phyloP scores from a whole-genome alignment of 768 basidiomycete genomes.

The Coprinopsis sp. region DNA sequence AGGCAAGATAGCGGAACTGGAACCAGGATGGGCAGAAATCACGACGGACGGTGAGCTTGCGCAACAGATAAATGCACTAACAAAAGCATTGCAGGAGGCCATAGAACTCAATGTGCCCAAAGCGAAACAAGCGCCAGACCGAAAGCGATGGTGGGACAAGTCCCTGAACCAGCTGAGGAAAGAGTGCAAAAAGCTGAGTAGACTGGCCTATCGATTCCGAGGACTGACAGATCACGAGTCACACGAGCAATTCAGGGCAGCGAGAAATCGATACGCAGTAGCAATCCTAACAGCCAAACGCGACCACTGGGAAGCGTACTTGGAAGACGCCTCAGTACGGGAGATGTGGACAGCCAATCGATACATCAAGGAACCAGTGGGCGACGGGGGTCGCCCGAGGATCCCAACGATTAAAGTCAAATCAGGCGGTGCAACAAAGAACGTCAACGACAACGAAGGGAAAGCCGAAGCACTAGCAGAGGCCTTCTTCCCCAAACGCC shows the following conservation, averaged over 20 bases:
- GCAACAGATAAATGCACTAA: not conserved
- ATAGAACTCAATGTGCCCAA: constrained; percentile 2
- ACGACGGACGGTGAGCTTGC: not conserved
- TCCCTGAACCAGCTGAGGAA: constrained; percentile 20
- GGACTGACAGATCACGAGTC: constrained; percentile 16
- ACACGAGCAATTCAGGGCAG: constrained; percentile 13
- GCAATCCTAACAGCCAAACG: constrained; percentile 18
- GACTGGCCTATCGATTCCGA: constrained; percentile 4
- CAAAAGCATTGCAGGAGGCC: constrained; percentile 4
- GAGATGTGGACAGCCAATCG: constrained; percentile 22
- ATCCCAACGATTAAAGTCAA: constrained; percentile 21
- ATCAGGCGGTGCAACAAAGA: not conserved
- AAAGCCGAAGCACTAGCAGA: constrained; percentile 18
- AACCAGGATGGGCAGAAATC: not conserved
- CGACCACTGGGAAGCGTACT: constrained; percentile 23
- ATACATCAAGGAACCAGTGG: constrained; percentile 14
- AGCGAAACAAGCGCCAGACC: not conserved
- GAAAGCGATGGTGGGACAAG: constrained; percentile 19
- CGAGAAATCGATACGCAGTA: constrained; percentile 15
- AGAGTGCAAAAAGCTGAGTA: constrained; percentile 13
- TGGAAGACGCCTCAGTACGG: constrained; percentile 14
- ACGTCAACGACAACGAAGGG: constrained; percentile 17
- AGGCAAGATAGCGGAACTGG: constrained; percentile 23
- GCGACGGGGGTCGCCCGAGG: constrained; percentile 21
- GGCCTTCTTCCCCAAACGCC: constrained; percentile 26